Evolutionary conservation across 2,329 filamentous ascomycete genomes (phyloP).

Genomic region (Sporothrix variecibatus): DNA sequence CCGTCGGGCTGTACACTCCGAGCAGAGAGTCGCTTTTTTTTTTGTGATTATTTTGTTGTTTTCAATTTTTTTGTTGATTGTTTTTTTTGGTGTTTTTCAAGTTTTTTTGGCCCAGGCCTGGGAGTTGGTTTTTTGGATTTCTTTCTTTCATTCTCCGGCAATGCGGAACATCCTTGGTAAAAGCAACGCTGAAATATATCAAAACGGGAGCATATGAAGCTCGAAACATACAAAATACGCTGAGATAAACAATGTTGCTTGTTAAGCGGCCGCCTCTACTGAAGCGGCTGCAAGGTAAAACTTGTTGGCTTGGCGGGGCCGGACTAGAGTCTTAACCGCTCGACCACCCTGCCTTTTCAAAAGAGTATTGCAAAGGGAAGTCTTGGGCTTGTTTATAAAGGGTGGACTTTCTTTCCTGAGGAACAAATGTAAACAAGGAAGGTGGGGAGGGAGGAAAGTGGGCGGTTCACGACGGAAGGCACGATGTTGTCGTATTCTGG

Average conservation of each 20-base stretch:
- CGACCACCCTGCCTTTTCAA: slow-evolving; percentile 14
- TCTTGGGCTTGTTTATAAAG: background rate
- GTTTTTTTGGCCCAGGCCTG: background rate
- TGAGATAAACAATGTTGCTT: background rate
- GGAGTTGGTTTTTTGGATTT: background rate
- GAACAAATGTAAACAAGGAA: background rate
- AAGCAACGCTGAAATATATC: too few relatives aligned
- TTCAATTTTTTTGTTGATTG: background rate
- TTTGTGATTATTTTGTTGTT: background rate
- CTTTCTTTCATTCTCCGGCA: too few relatives aligned
- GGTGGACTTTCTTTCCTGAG: background rate
- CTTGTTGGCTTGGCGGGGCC: slow-evolving; percentile 7
- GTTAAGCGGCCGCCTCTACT: background rate
- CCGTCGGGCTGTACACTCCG: too few relatives aligned
- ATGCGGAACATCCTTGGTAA: too few relatives aligned
- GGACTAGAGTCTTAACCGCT: background rate
- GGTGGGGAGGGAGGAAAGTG: background rate
- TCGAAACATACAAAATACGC: background rate
- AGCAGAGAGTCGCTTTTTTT: background rate
- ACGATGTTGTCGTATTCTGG: background rate
- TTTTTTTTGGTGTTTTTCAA: background rate
- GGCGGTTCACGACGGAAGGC: background rate
- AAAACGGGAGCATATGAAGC: background rate
- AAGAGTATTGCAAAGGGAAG: slow-evolving; percentile 7
- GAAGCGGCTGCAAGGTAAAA: slow-evolving; percentile 15